Evolutionary conservation across 208 protist species (phyloP).

Genomic region (Vickermania spadyakhi): DNA sequence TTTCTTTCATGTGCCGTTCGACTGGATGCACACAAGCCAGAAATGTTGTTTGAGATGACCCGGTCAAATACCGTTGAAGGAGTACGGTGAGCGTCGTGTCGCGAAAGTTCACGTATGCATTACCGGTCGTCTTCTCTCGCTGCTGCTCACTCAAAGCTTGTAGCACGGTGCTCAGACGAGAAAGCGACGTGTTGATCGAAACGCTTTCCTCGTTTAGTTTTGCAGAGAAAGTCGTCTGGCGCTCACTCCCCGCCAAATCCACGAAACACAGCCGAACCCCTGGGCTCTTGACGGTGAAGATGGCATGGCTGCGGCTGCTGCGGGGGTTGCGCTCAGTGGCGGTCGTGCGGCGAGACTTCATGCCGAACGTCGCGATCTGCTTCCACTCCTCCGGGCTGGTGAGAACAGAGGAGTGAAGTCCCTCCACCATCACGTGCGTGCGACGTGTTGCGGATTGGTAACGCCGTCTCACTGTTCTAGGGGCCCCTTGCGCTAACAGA

Average conservation of each 20-base stretch:
- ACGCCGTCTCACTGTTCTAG: conserved; percentile 41
- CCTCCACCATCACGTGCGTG: conserved; percentile 60
- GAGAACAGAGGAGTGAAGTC: conserved; percentile 50
- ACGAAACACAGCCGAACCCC: conserved; percentile 79
- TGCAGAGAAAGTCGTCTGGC: conserved; percentile 72
- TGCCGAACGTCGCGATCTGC: conserved; percentile 53
- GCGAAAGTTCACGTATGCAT: conserved; percentile 77
- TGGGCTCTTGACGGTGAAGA: conserved; percentile 83
- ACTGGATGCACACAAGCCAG: conserved; percentile 82
- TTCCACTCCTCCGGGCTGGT: conserved; percentile 58
- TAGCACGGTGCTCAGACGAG: conserved; percentile 80
- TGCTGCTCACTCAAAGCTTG: conserved; percentile 63
- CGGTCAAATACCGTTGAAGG: conserved; percentile 79
- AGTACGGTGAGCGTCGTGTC: conserved; percentile 83
- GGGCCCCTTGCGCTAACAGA: conserved; percentile 51
- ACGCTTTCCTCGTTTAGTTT: conserved; percentile 86
- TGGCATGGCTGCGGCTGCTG: conserved; percentile 89
- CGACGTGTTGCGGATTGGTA: conserved; percentile 4
- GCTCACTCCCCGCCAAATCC: conserved; percentile 82
- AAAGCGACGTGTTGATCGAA: conserved; percentile 86
- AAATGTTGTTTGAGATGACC: conserved; percentile 75
- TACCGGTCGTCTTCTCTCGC: conserved; percentile 23
- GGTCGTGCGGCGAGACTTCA: conserved; percentile 67
- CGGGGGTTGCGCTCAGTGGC: conserved; percentile 85
- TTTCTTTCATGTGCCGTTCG: conserved; percentile 47